Conservation (phyloP, 106 monocot species). For the Xerophyta viscosa region DNA sequence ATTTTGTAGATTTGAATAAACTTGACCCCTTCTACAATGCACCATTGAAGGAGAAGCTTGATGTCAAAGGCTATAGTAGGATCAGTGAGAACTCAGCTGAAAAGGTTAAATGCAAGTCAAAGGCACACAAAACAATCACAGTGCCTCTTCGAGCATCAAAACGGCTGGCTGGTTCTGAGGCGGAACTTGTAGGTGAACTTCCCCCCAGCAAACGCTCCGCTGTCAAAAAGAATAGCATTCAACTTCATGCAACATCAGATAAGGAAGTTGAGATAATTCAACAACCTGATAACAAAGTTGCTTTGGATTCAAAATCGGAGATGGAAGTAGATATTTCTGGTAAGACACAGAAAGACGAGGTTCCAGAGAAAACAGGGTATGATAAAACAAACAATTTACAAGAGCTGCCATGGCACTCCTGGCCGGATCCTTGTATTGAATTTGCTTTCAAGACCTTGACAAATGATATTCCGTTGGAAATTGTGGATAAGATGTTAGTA, state of each 20-base stretch:
- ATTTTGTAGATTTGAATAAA: no score
- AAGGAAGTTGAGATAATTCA: no score
- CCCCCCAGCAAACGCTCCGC: no score
- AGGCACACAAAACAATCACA: not conserved
- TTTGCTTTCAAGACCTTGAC: constrained; percentile 12
- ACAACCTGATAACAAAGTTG: no score
- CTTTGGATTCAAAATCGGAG: no score
- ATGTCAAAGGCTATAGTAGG: no score
- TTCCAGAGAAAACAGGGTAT: not conserved
- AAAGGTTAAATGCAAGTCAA: not conserved
- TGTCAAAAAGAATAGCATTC: no score
- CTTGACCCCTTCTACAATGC: no score
- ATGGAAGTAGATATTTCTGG: not conserved
- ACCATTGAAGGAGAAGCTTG: no score
- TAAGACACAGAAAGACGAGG: not conserved
- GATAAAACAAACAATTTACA: not conserved
- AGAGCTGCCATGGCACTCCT: not conserved
- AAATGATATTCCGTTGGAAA: not conserved
- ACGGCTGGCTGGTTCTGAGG: not conserved
- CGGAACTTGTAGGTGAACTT: not conserved
- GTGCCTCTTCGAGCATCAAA: not conserved
- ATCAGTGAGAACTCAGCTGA: not conserved
- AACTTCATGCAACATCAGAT: no score
- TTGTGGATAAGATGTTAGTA: no score
- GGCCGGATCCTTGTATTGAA: constrained; percentile 10